Evolutionary conservation across 768 basidiomycete species (phyloP).

Genomic region (Aureoboletus auriporus): DNA sequence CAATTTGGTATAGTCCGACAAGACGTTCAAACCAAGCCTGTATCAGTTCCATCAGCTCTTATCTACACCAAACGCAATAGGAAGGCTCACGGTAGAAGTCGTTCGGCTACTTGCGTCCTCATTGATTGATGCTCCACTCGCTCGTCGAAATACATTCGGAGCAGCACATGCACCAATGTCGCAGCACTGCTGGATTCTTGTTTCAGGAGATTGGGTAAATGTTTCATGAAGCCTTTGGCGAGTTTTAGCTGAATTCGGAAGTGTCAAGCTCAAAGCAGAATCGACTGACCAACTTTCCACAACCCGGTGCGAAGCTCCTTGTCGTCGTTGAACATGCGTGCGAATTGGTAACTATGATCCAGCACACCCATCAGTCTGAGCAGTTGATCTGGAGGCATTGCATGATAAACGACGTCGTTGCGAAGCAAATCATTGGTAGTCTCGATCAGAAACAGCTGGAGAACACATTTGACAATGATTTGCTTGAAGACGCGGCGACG

Average conservation of each 20-base stretch:
- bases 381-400: slow-evolving; percentile 92
- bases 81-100: slow-evolving; percentile 59
- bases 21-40: slow-evolving; percentile 83
- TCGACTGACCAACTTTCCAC: slow-evolving; percentile 94
- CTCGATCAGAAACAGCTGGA: slow-evolving; percentile 94
- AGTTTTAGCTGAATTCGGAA: slow-evolving; percentile 2
- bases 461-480: slow-evolving; percentile 99
- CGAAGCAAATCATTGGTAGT: slow-evolving; percentile 94
- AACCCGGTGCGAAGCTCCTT: slow-evolving; percentile 94
- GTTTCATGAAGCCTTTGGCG: slow-evolving; percentile 95
- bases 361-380: slow-evolving; percentile 92
- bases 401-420: slow-evolving; percentile 86
- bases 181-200: slow-evolving; percentile 98
- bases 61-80: background rate
- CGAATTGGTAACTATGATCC: slow-evolving; percentile 97
- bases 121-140: slow-evolving; percentile 85
- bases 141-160: slow-evolving; percentile 91
- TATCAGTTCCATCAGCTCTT: slow-evolving; percentile 2
- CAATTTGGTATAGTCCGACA: slow-evolving; percentile 88
- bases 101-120: slow-evolving; percentile 73
- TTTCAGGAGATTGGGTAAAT: slow-evolving; percentile 93
- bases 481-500: slow-evolving; percentile 92
- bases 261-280: slow-evolving; percentile 17
- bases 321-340: slow-evolving; percentile 95
- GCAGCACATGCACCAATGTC: slow-evolving; percentile 85